Conservation (phyloP, 2,329 filamentous ascomycete species). For the Alternaria angustiovoidea region DNA sequence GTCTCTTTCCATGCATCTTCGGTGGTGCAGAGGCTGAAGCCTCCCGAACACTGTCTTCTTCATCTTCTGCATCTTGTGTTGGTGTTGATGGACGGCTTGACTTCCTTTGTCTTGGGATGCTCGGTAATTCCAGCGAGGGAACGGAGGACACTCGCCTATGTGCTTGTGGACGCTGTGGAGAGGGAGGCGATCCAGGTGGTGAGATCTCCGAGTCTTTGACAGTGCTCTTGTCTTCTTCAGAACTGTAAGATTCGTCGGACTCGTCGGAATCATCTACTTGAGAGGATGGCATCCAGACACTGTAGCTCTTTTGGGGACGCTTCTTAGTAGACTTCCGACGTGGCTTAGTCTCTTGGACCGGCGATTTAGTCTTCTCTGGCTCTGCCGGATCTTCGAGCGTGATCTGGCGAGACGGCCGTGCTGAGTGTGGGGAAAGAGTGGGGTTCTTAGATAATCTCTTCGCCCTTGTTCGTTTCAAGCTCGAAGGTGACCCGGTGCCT, state of each 20-base stretch:
- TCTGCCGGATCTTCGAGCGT: slow-evolving; percentile 44
- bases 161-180: slow-evolving; percentile 45
- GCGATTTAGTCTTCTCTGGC: slow-evolving; percentile 17
- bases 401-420: slow-evolving; percentile 46
- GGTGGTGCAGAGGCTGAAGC: slow-evolving; percentile 39
- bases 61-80: slow-evolving; percentile 25
- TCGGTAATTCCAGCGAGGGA: slow-evolving; percentile 56
- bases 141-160: slow-evolving; percentile 59
- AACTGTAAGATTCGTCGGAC: slow-evolving; percentile 16
- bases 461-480: slow-evolving; percentile 50
- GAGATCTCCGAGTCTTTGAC: slow-evolving; percentile 26
- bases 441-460: slow-evolving; percentile 47
- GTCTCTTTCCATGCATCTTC: slow-evolving; percentile 38
- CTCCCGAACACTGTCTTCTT: slow-evolving; percentile 22
- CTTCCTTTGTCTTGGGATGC: slow-evolving; percentile 55
- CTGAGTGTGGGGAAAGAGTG: slow-evolving; percentile 37
- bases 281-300: slow-evolving; percentile 59
- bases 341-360: slow-evolving; percentile 30
- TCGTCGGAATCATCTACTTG: slow-evolving; percentile 48
- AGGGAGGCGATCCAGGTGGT: slow-evolving; percentile 34
- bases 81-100: slow-evolving; percentile 51
- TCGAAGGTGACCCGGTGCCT: slow-evolving; percentile 40
- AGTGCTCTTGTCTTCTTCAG: slow-evolving; percentile 40
- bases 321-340: slow-evolving; percentile 44
- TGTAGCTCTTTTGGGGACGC: slow-evolving; percentile 53